Evolutionary conservation across 495 filamentous ascomycete species (phyloP).

Genomic region (Apodospora peruviana): DNA sequence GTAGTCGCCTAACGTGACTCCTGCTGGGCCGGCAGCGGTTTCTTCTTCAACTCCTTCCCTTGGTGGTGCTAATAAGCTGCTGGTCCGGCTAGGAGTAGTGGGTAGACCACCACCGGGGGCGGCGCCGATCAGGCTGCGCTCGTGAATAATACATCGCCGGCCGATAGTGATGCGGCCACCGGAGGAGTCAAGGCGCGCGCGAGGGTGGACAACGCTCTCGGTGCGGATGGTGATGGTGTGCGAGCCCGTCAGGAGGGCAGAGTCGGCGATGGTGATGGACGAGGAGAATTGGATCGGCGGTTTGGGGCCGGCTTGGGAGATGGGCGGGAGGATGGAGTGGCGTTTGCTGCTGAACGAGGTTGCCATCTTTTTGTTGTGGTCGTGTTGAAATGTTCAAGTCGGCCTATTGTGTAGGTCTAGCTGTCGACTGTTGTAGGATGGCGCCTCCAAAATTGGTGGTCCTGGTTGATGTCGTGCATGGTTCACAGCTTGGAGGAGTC

Average conservation of each 20-base stretch:
- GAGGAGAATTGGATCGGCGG: constrained; percentile 68
- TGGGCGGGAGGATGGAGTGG: constrained; percentile 43
- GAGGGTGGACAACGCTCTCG: constrained; percentile 77
- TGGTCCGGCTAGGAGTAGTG: not conserved
- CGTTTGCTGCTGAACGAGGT: constrained; percentile 35
- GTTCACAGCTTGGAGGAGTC: too few relatives aligned
- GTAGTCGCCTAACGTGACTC: constrained; percentile 49
- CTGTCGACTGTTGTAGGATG: too few relatives aligned
- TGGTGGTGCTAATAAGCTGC: too few relatives aligned
- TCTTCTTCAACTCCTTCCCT: not conserved
- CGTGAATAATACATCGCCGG: constrained; percentile 67
- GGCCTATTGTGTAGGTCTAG: not conserved
- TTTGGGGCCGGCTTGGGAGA: constrained; percentile 41
- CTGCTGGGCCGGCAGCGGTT: constrained; percentile 12
- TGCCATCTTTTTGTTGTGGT: constrained; percentile 12
- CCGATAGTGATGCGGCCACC: constrained; percentile 69
- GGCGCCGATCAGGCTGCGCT: constrained; percentile 59
- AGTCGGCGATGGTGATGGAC: constrained; percentile 67
- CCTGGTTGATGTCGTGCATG: too few relatives aligned
- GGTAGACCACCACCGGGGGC: constrained; percentile 9
- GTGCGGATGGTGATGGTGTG: constrained; percentile 65
- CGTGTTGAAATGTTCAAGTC: not conserved
- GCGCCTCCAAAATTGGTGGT: too few relatives aligned
- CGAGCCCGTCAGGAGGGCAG: constrained; percentile 65
- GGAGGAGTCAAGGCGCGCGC: constrained; percentile 61